Base-by-base conservation (phyloP, 352 stramenopile genomes). In the Phytopythium cucurbitacearum region DNA sequence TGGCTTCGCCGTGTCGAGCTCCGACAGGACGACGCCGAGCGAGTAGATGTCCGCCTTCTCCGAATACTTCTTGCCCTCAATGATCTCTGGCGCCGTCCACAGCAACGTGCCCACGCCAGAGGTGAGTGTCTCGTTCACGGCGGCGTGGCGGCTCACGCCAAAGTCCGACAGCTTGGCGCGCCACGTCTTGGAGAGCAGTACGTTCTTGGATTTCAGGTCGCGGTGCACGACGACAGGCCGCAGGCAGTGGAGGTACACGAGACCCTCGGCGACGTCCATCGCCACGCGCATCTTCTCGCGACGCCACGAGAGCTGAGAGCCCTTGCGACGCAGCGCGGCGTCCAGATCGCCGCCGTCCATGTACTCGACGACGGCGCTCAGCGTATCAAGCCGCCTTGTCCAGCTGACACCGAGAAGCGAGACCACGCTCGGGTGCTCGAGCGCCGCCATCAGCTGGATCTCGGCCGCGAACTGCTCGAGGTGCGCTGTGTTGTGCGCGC, bases 41-140 rank as follows among this genome's bases (percentile, higher is more conserved):
- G 82, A 92, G 63, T 93, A 97, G 36, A 97, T 84, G 53, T 97
- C 88, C 12, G 85, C 84, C 51, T 91, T 90, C 47, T 94, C 80
- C 34, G 74, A 91, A 69, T 92, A 96, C 37, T 87, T 85, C 40
- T 89, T 78, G 56, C 82, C 82, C 53, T 87, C 65, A 16, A 97
- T 90, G 54, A 96, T 92, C 66, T 97, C 88, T 2, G 88, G 87
- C 0, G 87, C 87, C 12, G 85, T 94, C 85, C 86, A 97, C 7
- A 88, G 63, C 37, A 89, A 64, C 13, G 82, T 96, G 12, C 85
- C 85, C 9, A 87, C 80, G 12, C 88, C 81, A 1, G 78, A 89
- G 12, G 82, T 88, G 71, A 87, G 83, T 0, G 80, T 90, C 48
- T 89, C 73, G 54, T 91, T 87, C 21, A 87, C 65, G 13, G 64